Base-by-base conservation (phyloP, 805 yeast genomes). In the Blastobotrys mokoenaii region DNA sequence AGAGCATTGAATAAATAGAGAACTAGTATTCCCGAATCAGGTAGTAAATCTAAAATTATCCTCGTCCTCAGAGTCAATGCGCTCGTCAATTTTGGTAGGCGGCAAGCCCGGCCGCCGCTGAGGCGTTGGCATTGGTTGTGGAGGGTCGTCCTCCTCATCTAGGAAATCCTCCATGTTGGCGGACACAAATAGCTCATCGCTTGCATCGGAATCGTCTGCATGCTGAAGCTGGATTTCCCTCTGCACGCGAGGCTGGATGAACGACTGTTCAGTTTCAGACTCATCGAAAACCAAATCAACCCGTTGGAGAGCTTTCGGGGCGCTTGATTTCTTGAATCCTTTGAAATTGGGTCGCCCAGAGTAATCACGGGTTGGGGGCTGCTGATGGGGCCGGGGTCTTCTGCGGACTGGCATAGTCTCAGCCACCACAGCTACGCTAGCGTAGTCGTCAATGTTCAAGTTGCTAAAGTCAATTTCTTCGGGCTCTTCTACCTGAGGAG, bases 341-440 rank as follows among this genome's bases (percentile, higher is more conserved):
- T 54, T 54, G 45, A 46, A 54, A 37, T 54, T 54, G 12, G 55
- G 57, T 15, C 44, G 30, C 1, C 46, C 46, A 4, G 30, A 35
- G 47, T 49, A 45, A 12, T 15, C 34, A 27, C 27, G 27, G 8
- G 4, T 22, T 22, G 8, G 4, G 27, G 27, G 8, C 8, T 22
- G 27, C 27, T 22, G 27, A 8, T 22, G 8, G 8, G 27, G 8
- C 27, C 27, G 7, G 27, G 27, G 7, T 8, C 39, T 18, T 16
- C 25, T n/a, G n/a, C n/a, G 20, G 18, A 50, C 44, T 2, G 51
- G 47, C 16, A 46, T 33, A 7, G 44, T 17, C 11, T 43, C 43
- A 14, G 51, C 56, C 6, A 51, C 53, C 8, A 47, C 46, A 9
- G 45, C 55, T 30, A 51, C 36, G 27, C 45, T 38, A 12, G 40